Percentiles rank a stretch among this genome's conserved stretches.
Evolutionary conservation across 2,329 filamentous ascomycete species (phyloP).

Genomic region (Paradendryphiella salina): DNA sequence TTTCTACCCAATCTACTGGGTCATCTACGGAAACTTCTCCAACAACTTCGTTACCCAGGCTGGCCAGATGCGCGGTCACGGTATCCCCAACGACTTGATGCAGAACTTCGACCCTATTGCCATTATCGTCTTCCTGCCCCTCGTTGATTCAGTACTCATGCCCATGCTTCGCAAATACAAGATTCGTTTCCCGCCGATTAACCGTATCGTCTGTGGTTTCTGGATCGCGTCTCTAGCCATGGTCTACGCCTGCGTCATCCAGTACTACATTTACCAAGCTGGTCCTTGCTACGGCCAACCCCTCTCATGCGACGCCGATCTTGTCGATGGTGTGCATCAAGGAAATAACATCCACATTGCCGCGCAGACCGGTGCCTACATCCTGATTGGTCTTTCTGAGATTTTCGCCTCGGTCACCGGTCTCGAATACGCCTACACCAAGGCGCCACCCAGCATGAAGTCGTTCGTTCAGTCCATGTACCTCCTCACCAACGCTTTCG

Average conservation of each 20-base stretch:
- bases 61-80: slow-evolving; percentile 50
- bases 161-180: slow-evolving; percentile 48
- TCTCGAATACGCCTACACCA: slow-evolving; percentile 55
- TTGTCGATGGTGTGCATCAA: slow-evolving; percentile 35
- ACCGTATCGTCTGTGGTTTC: slow-evolving; percentile 58
- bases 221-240: slow-evolving; percentile 57
- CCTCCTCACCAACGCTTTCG: slow-evolving; percentile 64
- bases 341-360: slow-evolving; percentile 52
- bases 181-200: slow-evolving; percentile 56
- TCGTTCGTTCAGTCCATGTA: slow-evolving; percentile 58
- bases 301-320: slow-evolving; percentile 35
- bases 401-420: slow-evolving; percentile 55
- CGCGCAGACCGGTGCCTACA: slow-evolving; percentile 52
- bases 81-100: slow-evolving; percentile 55
- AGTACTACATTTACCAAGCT: slow-evolving; percentile 60
- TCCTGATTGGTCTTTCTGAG: slow-evolving; percentile 54
- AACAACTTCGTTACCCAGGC: slow-evolving; percentile 54
- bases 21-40: slow-evolving; percentile 49
- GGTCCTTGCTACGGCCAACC: slow-evolving; percentile 57
- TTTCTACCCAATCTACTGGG: slow-evolving; percentile 55
- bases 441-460: slow-evolving; percentile 54
- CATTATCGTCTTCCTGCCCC: slow-evolving; percentile 53
- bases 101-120: slow-evolving; percentile 54
- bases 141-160: slow-evolving; percentile 51
- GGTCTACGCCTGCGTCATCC: slow-evolving; percentile 60